Evolutionary conservation across 768 basidiomycete genomes (phyloP).

Genomic region (Boletales sp.): DNA sequence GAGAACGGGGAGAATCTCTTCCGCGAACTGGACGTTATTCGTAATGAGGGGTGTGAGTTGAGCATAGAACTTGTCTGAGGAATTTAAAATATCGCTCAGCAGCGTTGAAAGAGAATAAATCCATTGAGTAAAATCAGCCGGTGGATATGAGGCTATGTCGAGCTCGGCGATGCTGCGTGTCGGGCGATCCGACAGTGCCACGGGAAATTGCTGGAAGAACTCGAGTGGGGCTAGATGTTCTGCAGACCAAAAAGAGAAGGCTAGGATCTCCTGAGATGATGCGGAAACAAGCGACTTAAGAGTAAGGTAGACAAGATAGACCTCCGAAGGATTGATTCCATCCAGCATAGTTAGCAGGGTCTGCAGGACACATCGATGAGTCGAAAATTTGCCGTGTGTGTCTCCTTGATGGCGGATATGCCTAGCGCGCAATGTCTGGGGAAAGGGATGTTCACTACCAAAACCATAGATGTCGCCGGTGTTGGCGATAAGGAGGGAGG

Average conservation of each 20-base stretch:
- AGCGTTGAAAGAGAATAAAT: constrained; percentile 53
- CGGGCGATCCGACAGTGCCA: constrained; percentile 30
- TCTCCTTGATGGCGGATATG: constrained; percentile 23
- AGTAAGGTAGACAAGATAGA: constrained; percentile 59
- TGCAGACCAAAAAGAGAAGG: constrained; percentile 31
- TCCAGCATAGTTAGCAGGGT: constrained; percentile 59
- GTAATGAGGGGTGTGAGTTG: constrained; percentile 60
- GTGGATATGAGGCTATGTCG: constrained; percentile 33
- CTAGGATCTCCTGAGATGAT: constrained; percentile 27
- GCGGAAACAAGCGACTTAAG: constrained; percentile 55
- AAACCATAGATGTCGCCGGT: constrained; percentile 63
- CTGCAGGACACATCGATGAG: constrained; percentile 50
- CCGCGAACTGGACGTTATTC: constrained; percentile 54
- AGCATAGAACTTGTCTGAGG: constrained; percentile 58
- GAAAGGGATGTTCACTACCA: constrained; percentile 44
- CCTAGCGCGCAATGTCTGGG: constrained; percentile 41
- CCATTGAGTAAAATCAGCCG: constrained; percentile 59
- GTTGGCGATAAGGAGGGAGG: constrained; percentile 54
- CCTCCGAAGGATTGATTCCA: constrained; percentile 43
- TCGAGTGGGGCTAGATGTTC: constrained; percentile 45
- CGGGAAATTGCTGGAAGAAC: constrained; percentile 46
- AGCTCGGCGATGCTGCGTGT: constrained; percentile 36
- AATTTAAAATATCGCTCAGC: constrained; percentile 56
- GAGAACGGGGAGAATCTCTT: constrained; percentile 67
- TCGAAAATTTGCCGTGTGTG: constrained; percentile 22